Conservation (phyloP, 1,284 basidiomycete genomes). For the Ustilago esculenta region DNA sequence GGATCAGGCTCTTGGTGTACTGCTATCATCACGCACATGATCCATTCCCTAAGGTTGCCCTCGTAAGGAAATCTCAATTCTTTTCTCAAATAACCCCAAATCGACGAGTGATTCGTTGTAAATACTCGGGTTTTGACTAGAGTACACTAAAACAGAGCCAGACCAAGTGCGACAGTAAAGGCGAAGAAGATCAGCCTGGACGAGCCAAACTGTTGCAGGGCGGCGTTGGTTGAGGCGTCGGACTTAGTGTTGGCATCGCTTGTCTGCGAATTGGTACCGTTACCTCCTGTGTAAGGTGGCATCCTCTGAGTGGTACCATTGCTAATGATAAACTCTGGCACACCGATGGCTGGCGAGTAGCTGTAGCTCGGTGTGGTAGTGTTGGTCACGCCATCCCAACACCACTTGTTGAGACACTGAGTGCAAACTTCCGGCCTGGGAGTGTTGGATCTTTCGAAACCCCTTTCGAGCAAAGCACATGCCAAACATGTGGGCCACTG, state of each 20-base stretch:
- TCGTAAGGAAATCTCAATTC: too few species aligned
- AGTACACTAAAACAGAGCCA: too few species aligned
- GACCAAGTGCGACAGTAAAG: too few species aligned
- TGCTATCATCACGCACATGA: too few species aligned
- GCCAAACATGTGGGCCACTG: slow-evolving; percentile 59
- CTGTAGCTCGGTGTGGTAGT: slow-evolving; percentile 32
- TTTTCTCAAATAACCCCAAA: too few species aligned
- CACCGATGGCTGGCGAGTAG: slow-evolving; percentile 59
- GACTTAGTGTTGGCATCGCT: slow-evolving; percentile 8
- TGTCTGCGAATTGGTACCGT: slow-evolving; percentile 44
- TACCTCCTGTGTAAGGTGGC: slow-evolving; percentile 57
- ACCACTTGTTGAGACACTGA: slow-evolving; percentile 57
- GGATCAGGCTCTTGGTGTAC: too few species aligned
- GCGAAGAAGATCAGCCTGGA: too few species aligned
- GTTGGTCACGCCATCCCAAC: slow-evolving; percentile 62
- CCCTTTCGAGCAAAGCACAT: slow-evolving; percentile 58
- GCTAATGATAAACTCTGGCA: slow-evolving; percentile 52
- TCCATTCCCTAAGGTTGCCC: too few species aligned
- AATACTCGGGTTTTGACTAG: too few species aligned
- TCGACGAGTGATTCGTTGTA: too few species aligned
- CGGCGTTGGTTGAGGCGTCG: background rate
- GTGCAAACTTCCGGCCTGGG: slow-evolving; percentile 50
- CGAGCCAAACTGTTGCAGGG: background rate
- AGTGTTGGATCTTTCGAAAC: slow-evolving; percentile 51
- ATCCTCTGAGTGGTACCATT: slow-evolving; percentile 32